These are phyloP conservation scores for Plasmodium adleri DNA, from an alignment of 169 alveolate genomes.

Conservation along the genomic window DNA sequence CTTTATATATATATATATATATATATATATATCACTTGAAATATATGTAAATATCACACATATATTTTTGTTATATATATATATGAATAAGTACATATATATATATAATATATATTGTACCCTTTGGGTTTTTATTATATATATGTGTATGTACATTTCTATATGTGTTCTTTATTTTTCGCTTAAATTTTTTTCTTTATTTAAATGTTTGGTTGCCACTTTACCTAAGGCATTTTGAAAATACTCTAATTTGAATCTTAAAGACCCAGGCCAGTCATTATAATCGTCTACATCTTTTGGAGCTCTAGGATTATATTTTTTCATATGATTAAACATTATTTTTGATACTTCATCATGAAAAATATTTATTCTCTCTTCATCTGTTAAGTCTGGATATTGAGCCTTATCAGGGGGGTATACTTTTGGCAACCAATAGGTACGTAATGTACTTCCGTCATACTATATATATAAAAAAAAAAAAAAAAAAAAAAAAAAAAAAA, in stretches of 20 bases:
- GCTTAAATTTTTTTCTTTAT: constrained; percentile 24
- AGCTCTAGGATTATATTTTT: constrained; percentile 52
- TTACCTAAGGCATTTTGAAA: constrained; percentile 63
- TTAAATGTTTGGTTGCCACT: constrained; percentile 28
- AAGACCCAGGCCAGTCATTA: constrained; percentile 75
- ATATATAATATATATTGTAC: no score
- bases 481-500: not conserved
- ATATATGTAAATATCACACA: no score
- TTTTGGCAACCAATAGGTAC: constrained; percentile 60
- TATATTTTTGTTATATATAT: no score
- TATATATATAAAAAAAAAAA: not conserved
- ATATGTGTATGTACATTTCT: not conserved
- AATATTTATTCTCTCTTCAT: constrained; percentile 38
- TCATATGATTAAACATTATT: constrained; percentile 70
- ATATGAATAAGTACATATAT: no score
- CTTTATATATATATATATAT: no score
- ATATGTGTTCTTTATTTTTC: not conserved
- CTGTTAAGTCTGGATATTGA: constrained; percentile 35
- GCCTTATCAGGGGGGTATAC: constrained; percentile 52
- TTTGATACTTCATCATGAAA: constrained; percentile 72
- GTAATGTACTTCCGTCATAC: constrained; percentile 29
- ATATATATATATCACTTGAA: no score
- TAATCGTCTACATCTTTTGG: constrained; percentile 69
- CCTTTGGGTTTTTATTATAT: not conserved
- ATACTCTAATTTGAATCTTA: constrained; percentile 32